Evolutionary conservation across 2,329 filamentous ascomycete species (phyloP).

Genomic region (Bipolaris victoriae): DNA sequence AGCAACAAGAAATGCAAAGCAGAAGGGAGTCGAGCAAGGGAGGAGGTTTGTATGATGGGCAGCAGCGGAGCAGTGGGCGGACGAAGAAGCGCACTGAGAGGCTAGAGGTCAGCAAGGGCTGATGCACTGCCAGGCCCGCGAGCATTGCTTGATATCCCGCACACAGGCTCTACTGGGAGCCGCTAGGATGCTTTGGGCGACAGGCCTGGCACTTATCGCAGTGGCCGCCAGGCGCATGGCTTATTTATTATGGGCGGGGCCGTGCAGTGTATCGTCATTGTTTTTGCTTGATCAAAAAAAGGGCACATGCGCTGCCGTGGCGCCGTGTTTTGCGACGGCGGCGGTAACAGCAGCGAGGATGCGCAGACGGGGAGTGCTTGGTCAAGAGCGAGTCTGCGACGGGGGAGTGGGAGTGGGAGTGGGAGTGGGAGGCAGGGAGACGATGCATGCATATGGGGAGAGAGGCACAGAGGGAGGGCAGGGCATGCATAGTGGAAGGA

Average conservation of each 20-base stretch:
- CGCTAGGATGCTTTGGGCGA: constrained; percentile 26
- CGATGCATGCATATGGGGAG: not conserved
- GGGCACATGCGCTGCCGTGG: constrained; percentile 12
- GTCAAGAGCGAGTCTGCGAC: no score
- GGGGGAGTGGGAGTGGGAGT: no score
- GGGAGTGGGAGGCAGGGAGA: no score
- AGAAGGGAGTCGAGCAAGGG: constrained; percentile 2
- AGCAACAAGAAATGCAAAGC: constrained; percentile 19
- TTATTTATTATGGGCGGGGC: constrained; percentile 29
- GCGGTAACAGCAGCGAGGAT: not conserved
- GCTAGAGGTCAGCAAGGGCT: constrained; percentile 4
- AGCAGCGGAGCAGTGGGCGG: constrained; percentile 1
- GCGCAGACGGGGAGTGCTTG: not conserved
- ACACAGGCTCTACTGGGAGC: constrained; percentile 16
- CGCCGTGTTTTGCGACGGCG: constrained; percentile 5
- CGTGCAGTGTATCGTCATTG: constrained; percentile 32
- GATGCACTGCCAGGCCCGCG: constrained; percentile 15
- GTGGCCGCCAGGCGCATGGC: constrained; percentile 24
- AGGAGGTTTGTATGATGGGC: constrained; percentile 7
- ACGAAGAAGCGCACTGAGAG: constrained; percentile 7
- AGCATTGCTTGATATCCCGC: constrained; percentile 23
- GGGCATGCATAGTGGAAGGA: not conserved
- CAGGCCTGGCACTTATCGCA: constrained; percentile 28
- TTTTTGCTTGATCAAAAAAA: constrained; percentile 21
- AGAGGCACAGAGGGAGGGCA: no score